A percentile compares a stretch with the other conserved stretches of the same genome.
Conservation (phyloP, 2,329 filamentous ascomycete genomes). For the Diaporthe sp. region DNA sequence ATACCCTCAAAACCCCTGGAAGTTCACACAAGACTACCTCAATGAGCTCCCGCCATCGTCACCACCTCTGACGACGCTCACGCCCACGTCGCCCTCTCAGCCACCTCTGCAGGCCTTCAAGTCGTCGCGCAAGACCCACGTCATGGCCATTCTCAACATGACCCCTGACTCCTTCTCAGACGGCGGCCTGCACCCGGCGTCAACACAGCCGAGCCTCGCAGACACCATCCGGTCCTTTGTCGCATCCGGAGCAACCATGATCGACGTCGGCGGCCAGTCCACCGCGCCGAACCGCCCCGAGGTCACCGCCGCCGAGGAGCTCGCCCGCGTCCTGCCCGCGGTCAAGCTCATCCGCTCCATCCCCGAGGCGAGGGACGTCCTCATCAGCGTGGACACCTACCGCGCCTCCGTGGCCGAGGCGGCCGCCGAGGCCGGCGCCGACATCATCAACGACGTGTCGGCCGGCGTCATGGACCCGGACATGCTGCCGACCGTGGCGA, state of each 20-base stretch:
- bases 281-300: constrained; percentile 81
- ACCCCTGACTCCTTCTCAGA: constrained; percentile 98
- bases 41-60: constrained; percentile 64
- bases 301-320: constrained; percentile 78
- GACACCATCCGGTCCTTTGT: constrained; percentile 72
- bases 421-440: constrained; percentile 81
- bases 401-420: constrained; percentile 83
- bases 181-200: constrained; percentile 72
- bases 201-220: constrained; percentile 54
- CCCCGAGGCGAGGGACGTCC: constrained; percentile 70
- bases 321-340: constrained; percentile 81
- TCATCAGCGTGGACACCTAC: constrained; percentile 93
- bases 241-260: constrained; percentile 78
- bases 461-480: constrained; percentile 80
- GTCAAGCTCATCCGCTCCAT: constrained; percentile 77
- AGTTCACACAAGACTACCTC: constrained; percentile 68
- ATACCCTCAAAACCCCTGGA: constrained; percentile 66
- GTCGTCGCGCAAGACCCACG: constrained; percentile 71
- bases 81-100: constrained; percentile 60
- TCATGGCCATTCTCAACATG: constrained; percentile 96
- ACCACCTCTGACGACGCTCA: constrained; percentile 67
- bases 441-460: constrained; percentile 96
- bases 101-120: constrained; percentile 69
- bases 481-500: constrained; percentile 86
- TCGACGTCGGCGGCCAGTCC: constrained; percentile 94